Base-by-base conservation (phyloP, 1,284 basidiomycete species). In the Ustilago lituana region DNA sequence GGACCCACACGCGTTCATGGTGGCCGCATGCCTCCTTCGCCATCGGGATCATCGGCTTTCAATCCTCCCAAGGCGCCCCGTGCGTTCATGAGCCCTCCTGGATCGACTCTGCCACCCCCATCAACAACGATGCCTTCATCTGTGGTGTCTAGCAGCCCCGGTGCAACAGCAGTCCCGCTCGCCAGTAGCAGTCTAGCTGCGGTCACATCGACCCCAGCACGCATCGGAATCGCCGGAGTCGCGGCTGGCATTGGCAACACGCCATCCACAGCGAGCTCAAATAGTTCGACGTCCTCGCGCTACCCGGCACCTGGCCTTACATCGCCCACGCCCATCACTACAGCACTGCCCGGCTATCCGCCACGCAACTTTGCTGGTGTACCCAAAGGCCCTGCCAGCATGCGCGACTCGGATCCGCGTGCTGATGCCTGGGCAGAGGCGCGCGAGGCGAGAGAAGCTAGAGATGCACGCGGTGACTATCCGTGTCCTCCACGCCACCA, bases 371-470 rank as follows among this genome's bases (percentile, higher is more conserved):
- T 59, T 53, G 71, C 68, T 19, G 71, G 67, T 4, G 60, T 75
- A 17, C 73, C 73, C 27, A 73, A 70, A 20, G 73, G 70, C 5
- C 73, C 73, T 3, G 70, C 73, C 17, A 68, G 70, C 22, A 75
- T 76, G 74, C 55, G 67, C 10, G 71, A 68, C 12, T 27, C 33
- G 0, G 66, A 69, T 27, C 56, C 66, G 14, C 55, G 65, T 22
- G 62, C 56, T 2, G 62, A 65, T 11, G 62, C 62, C 0, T 44
- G 63, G 59, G 66, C 52, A 10, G 57, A 51, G 17, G 70, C 55
- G 15, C 39, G 65, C 10, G 67, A 54, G 45, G 61, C 32, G 17
- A 50, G 67, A 22, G 65, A 68, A 26, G 38, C 36, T 5, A 41
- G 60, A 19, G 60, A 63, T 12, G 41, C 43, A 29, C 41, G 49